Conservation (phyloP, 2,329 filamentous ascomycete species). For the Cladosporium oxysporum region DNA sequence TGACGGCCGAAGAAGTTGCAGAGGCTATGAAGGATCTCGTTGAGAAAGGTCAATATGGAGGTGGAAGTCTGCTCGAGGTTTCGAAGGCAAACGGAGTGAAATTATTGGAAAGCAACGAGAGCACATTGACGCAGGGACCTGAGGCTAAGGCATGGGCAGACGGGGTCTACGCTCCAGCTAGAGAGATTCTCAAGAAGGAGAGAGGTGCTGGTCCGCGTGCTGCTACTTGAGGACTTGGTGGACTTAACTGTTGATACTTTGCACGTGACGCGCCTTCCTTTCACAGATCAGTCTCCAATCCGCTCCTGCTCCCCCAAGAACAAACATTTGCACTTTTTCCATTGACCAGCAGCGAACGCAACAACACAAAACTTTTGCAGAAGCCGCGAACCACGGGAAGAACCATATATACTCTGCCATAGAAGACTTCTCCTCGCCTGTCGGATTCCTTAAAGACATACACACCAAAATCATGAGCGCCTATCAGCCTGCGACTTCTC, state of each 20-base stretch:
- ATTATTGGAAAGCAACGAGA: conserved; percentile 22
- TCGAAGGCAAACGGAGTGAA: conserved; percentile 21
- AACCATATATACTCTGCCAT: neutral
- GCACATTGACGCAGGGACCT: conserved; percentile 2
- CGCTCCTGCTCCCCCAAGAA: neutral
- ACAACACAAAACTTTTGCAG: neutral
- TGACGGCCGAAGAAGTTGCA: conserved; percentile 32
- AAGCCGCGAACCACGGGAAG: neutral
- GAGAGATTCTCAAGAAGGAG: conserved; percentile 25
- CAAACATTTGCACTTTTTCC: neutral
- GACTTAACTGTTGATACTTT: neutral
- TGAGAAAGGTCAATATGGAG: conserved; percentile 25
- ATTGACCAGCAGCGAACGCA: neutral
- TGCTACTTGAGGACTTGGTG: neutral
- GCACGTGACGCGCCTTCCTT: neutral
- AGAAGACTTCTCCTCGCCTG: neutral
- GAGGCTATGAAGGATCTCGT: conserved; percentile 34
- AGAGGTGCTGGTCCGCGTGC: neutral
- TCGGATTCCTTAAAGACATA: neutral
- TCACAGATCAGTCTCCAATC: neutral
- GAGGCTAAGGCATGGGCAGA: conserved; percentile 23
- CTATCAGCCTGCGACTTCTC: neutral
- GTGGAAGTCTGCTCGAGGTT: conserved; percentile 27
- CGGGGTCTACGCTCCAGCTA: conserved; percentile 24
- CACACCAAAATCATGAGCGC: neutral